Percentiles rank a stretch among this genome's conserved stretches.
These are phyloP conservation scores for Sordaria brevicollis DNA, from an alignment of 495 filamentous ascomycete genomes.

Conservation along the genomic window DNA sequence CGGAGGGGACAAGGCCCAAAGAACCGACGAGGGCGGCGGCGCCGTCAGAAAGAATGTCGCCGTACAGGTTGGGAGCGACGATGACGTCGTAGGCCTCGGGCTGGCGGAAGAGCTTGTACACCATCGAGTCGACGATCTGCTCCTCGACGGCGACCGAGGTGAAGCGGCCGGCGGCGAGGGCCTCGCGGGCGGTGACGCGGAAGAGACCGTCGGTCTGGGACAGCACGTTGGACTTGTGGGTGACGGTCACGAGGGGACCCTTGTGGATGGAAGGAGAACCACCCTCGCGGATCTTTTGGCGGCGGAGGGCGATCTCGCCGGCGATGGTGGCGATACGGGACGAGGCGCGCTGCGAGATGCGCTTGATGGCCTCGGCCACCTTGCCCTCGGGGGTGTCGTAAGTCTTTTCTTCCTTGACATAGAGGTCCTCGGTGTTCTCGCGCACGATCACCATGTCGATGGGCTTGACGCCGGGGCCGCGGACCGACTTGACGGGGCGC, in stretches of 20 bases:
- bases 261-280: slow-evolving; percentile 46
- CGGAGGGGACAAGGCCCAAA: slow-evolving; percentile 85
- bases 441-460: slow-evolving; percentile 97
- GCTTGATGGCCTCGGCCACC: slow-evolving; percentile 95
- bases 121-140: slow-evolving; percentile 98
- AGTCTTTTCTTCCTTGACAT: slow-evolving; percentile 94
- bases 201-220: slow-evolving; percentile 96
- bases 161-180: slow-evolving; percentile 57
- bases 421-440: slow-evolving; percentile 97
- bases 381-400: slow-evolving; percentile 62
- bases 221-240: slow-evolving; percentile 96
- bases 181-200: slow-evolving; percentile 62
- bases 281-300: slow-evolving; percentile 61
- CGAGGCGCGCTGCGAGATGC: slow-evolving; percentile 77
- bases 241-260: slow-evolving; percentile 80
- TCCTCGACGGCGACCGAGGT: slow-evolving; percentile 65
- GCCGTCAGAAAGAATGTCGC: slow-evolving; percentile 91
- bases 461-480: slow-evolving; percentile 40
- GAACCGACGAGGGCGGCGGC: slow-evolving; percentile 93
- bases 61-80: slow-evolving; percentile 95
- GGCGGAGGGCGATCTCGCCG: slow-evolving; percentile 81
- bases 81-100: slow-evolving; percentile 93
- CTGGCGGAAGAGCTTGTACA: slow-evolving; percentile 98
- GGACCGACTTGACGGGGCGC: slow-evolving; percentile 82
- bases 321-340: slow-evolving; percentile 83